Evolutionary conservation across 2,329 filamentous ascomycete genomes (phyloP).

Genomic region (Aspergillus flavus): DNA sequence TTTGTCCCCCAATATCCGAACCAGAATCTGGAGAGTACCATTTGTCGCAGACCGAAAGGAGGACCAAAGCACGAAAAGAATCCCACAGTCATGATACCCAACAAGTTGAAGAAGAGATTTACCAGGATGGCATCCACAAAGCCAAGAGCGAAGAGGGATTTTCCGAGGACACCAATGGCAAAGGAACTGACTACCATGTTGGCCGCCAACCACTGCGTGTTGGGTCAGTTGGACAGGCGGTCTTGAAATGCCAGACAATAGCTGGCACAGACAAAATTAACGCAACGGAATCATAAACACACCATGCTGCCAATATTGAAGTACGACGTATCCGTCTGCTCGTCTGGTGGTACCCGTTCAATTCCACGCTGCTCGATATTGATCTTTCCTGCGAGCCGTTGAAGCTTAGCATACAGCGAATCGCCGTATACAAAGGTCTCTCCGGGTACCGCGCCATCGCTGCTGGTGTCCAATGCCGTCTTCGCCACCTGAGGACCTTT

Average conservation of each 20-base stretch:
- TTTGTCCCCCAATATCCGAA: constrained; percentile 74
- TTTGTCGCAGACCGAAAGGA: constrained; percentile 73
- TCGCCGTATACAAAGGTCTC: constrained; percentile 62
- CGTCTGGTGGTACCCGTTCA: constrained; percentile 71
- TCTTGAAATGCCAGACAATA: constrained; percentile 13
- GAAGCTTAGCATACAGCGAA: constrained; percentile 59
- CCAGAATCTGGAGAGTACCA: constrained; percentile 77
- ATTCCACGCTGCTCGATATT: constrained; percentile 75
- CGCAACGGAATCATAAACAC: constrained; percentile 35
- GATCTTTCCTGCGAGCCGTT: constrained; percentile 65
- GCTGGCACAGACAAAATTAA: constrained; percentile 12
- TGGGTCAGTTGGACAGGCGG: constrained; percentile 27
- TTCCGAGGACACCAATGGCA: constrained; percentile 71
- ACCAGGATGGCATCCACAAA: constrained; percentile 73
- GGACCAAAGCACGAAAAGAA: constrained; percentile 80
- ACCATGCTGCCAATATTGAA: constrained; percentile 73
- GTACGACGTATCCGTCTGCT: constrained; percentile 66
- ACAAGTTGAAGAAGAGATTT: constrained; percentile 73
- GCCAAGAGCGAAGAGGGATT: constrained; percentile 69
- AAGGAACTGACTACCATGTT: constrained; percentile 79
- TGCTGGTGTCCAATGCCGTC: constrained; percentile 35
- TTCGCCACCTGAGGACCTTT: constrained; percentile 36
- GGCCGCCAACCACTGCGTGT: constrained; percentile 68
- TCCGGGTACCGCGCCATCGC: constrained; percentile 55
- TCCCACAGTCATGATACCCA: constrained; percentile 72